Evolutionary conservation across 345 rosid species (phyloP).

Genomic region (Syzygium aromaticum): DNA sequence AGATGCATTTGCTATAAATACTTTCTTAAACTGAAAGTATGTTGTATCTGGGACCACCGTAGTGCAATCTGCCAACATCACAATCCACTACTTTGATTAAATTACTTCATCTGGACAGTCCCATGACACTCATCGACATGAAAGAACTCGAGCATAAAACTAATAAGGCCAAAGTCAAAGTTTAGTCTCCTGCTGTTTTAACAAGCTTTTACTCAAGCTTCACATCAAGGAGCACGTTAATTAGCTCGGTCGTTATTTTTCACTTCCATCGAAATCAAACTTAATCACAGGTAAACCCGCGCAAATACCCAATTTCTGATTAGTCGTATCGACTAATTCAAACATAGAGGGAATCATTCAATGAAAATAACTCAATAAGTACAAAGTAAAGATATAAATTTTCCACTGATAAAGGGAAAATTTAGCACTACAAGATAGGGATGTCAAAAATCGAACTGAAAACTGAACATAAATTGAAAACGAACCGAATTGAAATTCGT

Average conservation of each 20-base stretch:
- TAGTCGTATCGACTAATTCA: background rate
- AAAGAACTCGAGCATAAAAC: background rate
- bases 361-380: background rate
- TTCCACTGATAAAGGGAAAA: background rate
- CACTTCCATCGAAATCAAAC: background rate
- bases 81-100: background rate
- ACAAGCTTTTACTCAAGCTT: background rate
- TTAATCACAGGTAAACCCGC: background rate
- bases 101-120: background rate
- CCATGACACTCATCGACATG: background rate
- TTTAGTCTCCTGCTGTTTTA: background rate
- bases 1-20: background rate
- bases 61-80: background rate
- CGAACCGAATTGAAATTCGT: too few species aligned
- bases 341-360: background rate
- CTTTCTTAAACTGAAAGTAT: background rate
- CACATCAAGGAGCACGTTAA: background rate
- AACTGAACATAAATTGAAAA: too few species aligned
- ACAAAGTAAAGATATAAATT: background rate
- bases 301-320: background rate
- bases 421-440: background rate
- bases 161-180: background rate
- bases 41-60: background rate
- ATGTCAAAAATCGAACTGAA: too few species aligned
- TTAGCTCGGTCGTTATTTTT: background rate